Base-by-base conservation (phyloP, 2,329 filamentous ascomycete species). In the Calonectria crousiana region DNA sequence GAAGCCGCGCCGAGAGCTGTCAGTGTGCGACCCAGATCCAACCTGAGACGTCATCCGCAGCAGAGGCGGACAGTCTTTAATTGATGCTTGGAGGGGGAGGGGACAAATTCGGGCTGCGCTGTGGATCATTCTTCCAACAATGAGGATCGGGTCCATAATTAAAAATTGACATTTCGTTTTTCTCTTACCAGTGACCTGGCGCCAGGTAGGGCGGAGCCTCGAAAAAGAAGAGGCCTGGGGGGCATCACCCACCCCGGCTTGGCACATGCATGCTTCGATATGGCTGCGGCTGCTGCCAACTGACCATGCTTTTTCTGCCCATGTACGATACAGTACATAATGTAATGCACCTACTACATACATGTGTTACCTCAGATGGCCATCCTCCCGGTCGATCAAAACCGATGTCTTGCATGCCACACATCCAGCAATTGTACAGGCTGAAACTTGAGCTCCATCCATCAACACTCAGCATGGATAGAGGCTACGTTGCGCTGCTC, bases 331-430 rank as follows among this genome's bases (percentile, higher is more conserved):
- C n/a, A n/a, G 23, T 62, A 62, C 34, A 62, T 26, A 28, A 28
- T 18, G 38, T 44, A 26, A 62, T 62, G 56, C 56, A 62, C 44
- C 11, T 47, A 11, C 44, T 47, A 47, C 56, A 41, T 41, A 62
- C 56, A 34, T 62, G 56, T 62, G 56, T 38, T 23, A 62, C 23
- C 34, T 62, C 34, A 28, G 38, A 62, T 30, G 20, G 38, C 56
- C 36, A 41, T 18, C 34, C 34, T 41, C 34, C 36, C 16, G 56
- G 56, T 26, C 56, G 34, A 62, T 62, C 34, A 41, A 62, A 62
- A 41, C 56, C 56, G 56, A 62, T 62, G 56, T 62, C 56, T 62
- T 62, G 56, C 56, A 62, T 62, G 56, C 8, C 56, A 41, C n/a
- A 41, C 56, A 28, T 14, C 56, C 8, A 62, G 36, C 56, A 41